These are phyloP conservation scores for Chaetomidium leptoderma DNA, from an alignment of 495 filamentous ascomycete genomes.

Conservation along the genomic window DNA sequence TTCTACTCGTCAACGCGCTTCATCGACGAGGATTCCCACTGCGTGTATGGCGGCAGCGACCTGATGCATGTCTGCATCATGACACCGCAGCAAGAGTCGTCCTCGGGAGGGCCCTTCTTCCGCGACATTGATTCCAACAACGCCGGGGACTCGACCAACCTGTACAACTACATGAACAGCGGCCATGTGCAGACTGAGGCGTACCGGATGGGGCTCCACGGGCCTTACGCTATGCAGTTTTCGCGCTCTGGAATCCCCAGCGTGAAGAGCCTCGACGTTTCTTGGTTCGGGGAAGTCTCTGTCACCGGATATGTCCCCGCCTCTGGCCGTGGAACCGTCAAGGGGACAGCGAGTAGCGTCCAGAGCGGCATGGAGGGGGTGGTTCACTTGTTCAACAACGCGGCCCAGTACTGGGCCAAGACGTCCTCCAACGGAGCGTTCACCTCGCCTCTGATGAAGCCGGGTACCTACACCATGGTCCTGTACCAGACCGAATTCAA, in stretches of 20 bases:
- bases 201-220: slow-evolving; percentile 61
- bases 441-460: slow-evolving; percentile 62
- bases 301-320: slow-evolving; percentile 55
- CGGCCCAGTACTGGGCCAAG: slow-evolving; percentile 62
- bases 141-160: slow-evolving; percentile 51
- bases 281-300: slow-evolving; percentile 55
- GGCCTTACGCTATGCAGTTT: slow-evolving; percentile 60
- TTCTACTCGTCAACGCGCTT: slow-evolving; percentile 65
- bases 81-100: slow-evolving; percentile 48
- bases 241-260: slow-evolving; percentile 54
- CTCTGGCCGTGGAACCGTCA: slow-evolving; percentile 53
- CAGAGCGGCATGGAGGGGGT: slow-evolving; percentile 50
- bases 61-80: slow-evolving; percentile 51
- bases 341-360: slow-evolving; percentile 52
- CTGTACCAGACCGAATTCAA: slow-evolving; percentile 62
- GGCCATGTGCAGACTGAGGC: slow-evolving; percentile 59
- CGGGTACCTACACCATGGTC: slow-evolving; percentile 63
- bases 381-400: slow-evolving; percentile 61
- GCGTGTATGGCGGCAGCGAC: slow-evolving; percentile 47
- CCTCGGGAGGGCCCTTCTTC: slow-evolving; percentile 57
- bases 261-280: slow-evolving; percentile 47
- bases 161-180: slow-evolving; percentile 69
- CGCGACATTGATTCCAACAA: slow-evolving; percentile 65
- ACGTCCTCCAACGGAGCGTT: slow-evolving; percentile 51
- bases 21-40: slow-evolving; percentile 63